phyloP scores from a whole-genome alignment of 352 stramenopile species.

The Peronospora tabacina region DNA sequence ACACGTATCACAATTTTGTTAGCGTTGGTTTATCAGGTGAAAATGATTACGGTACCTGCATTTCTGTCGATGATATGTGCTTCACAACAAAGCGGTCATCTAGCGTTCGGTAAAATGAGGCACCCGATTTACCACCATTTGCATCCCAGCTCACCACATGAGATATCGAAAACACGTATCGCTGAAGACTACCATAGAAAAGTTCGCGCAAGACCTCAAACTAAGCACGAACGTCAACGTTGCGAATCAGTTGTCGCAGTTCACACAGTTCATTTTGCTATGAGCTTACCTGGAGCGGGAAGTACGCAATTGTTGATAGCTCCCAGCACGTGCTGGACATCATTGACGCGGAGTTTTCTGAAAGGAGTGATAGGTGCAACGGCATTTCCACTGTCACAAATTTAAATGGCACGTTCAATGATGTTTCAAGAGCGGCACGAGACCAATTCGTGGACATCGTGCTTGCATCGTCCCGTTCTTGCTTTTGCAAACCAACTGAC shows the following conservation, averaged over 20 bases:
- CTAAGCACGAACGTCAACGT: conserved; percentile 29
- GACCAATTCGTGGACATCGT: conserved; percentile 60
- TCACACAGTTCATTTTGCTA: background rate
- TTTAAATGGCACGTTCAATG: conserved; percentile 58
- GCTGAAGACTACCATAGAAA: conserved; percentile 55
- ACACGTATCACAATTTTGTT: background rate
- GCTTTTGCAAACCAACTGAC: conserved; percentile 18
- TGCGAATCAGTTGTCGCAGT: background rate
- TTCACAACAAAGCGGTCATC: conserved; percentile 98
- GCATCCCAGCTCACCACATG: conserved; percentile 86
- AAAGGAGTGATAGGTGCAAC: conserved; percentile 51
- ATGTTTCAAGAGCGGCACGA: conserved; percentile 45
- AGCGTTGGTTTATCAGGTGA: background rate
- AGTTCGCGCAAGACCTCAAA: conserved; percentile 91
- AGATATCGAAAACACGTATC: conserved; percentile 79
- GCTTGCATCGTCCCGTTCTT: conserved; percentile 12
- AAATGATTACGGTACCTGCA: conserved; percentile 79
- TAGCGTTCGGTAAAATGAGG: conserved; percentile 92
- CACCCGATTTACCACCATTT: conserved; percentile 95
- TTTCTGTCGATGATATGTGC: conserved; percentile 95
- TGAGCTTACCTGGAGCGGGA: conserved; percentile 57
- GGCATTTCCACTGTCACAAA: conserved; percentile 47
- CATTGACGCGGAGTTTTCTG: conserved; percentile 27
- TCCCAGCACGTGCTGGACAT: conserved; percentile 49
- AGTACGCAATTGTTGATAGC: conserved; percentile 66